These are phyloP conservation scores for Aspergillus ibericus DNA, from an alignment of 2,329 filamentous ascomycete genomes.

Conservation along the genomic window DNA sequence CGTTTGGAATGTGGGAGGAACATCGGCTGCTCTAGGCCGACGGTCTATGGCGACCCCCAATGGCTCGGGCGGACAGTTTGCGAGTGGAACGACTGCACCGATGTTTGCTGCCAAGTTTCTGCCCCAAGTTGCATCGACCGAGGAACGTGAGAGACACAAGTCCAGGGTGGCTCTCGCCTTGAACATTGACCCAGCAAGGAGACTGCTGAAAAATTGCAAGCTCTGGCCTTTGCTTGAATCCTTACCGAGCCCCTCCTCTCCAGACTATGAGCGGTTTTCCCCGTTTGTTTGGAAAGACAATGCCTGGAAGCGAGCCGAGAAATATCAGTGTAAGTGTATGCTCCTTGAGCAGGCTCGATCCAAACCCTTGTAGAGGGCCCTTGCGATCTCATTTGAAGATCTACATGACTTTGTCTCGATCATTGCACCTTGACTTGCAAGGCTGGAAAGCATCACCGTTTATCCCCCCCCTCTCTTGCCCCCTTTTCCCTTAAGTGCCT, in stretches of 20 bases:
- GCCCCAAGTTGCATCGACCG: constrained; percentile 51
- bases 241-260: constrained; percentile 26
- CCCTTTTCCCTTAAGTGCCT: background rate
- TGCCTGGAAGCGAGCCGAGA: constrained; percentile 38
- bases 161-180: constrained; percentile 76
- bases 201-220: constrained; percentile 61
- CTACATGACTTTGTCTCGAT: background rate
- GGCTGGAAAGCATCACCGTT: background rate
- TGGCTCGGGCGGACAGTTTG: constrained; percentile 64
- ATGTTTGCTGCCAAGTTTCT: constrained; percentile 60
- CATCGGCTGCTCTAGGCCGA: constrained; percentile 55
- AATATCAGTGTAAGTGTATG: constrained; percentile 34
- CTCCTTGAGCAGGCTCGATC: background rate
- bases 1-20: constrained; percentile 76
- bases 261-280: constrained; percentile 30
- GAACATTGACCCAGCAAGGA: constrained; percentile 69
- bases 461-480: background rate
- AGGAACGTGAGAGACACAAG: constrained; percentile 69
- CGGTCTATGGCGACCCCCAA: constrained; percentile 53
- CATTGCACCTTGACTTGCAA: background rate
- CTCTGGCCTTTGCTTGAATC: constrained; percentile 20
- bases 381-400: background rate
- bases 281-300: constrained; percentile 43
- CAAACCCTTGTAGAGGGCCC: background rate
- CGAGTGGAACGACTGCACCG: constrained; percentile 71